Evolutionary conservation across 345 rosid genomes (phyloP).

Genomic region (Garcia nutans): DNA sequence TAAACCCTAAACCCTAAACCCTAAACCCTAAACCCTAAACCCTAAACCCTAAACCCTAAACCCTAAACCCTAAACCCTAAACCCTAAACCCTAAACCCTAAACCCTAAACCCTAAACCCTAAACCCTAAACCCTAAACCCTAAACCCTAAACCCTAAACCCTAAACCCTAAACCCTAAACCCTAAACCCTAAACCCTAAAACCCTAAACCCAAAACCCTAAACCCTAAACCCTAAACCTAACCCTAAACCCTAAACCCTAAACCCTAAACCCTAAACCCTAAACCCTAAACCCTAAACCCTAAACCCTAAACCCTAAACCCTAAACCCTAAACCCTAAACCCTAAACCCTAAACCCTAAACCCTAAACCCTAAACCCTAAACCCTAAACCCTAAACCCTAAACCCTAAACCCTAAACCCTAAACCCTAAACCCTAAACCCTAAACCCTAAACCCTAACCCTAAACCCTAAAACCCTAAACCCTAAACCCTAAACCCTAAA

Average conservation of each 20-base stretch:
- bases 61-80: constrained; percentile 12
- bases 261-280: not conserved
- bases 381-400: constrained; percentile 18
- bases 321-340: constrained; percentile 4
- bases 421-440: constrained; percentile 22
- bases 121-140: constrained; percentile 13
- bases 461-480: constrained; percentile 11
- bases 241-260: not conserved
- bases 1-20: constrained; percentile 13
- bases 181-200: not conserved
- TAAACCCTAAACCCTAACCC: constrained; percentile 18
- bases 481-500: constrained; percentile 17
- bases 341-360: constrained; percentile 12
- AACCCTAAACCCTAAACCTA: not conserved
- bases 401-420: constrained; percentile 19
- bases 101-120: constrained; percentile 14
- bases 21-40: constrained; percentile 10
- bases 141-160: constrained; percentile 3
- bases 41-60: constrained; percentile 10
- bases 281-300: not conserved
- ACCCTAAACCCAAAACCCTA: not conserved
- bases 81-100: constrained; percentile 19
- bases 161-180: not conserved
- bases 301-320: not conserved
- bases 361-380: constrained; percentile 14